Conservation (phyloP, 352 stramenopile genomes). For the Phytophthora citrophthora region DNA sequence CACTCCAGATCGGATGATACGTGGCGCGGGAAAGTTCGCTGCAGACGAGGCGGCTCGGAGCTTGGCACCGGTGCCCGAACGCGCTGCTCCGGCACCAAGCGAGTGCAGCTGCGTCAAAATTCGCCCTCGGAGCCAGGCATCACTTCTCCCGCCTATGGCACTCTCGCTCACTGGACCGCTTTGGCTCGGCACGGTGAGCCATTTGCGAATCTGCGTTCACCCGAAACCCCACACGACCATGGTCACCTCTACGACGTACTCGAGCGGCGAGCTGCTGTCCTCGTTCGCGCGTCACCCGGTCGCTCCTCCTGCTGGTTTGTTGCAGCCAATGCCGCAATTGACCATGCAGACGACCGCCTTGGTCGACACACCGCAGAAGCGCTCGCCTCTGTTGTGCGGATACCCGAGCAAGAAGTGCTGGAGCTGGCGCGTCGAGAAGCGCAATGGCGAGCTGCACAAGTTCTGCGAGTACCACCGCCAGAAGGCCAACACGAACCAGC, state of each 20-base stretch:
- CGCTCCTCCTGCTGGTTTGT: not conserved
- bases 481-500: slow-evolving; percentile 87
- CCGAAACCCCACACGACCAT: slow-evolving; percentile 19
- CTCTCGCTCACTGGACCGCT: too few relatives aligned
- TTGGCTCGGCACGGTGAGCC: slow-evolving; percentile 7
- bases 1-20: too few relatives aligned
- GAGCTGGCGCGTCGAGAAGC: slow-evolving; percentile 80
- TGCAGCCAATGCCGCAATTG: slow-evolving; percentile 36
- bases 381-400: slow-evolving; percentile 61
- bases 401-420: slow-evolving; percentile 90
- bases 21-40: too few relatives aligned
- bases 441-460: slow-evolving; percentile 86
- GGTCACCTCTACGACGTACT: slow-evolving; percentile 37
- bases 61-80: slow-evolving; percentile 24
- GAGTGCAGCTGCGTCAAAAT: too few relatives aligned
- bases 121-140: too few relatives aligned
- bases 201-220: slow-evolving; percentile 44
- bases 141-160: too few relatives aligned
- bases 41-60: slow-evolving; percentile 19
- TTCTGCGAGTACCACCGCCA: slow-evolving; percentile 88
- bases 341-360: slow-evolving; percentile 14
- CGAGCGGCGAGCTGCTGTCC: slow-evolving; percentile 37
- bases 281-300: slow-evolving; percentile 32
- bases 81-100: slow-evolving; percentile 7
- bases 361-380: slow-evolving; percentile 39